These are phyloP conservation scores for Hyphopichia burtonii DNA, from an alignment of 1,139 yeast species.

Conservation along the genomic window DNA sequence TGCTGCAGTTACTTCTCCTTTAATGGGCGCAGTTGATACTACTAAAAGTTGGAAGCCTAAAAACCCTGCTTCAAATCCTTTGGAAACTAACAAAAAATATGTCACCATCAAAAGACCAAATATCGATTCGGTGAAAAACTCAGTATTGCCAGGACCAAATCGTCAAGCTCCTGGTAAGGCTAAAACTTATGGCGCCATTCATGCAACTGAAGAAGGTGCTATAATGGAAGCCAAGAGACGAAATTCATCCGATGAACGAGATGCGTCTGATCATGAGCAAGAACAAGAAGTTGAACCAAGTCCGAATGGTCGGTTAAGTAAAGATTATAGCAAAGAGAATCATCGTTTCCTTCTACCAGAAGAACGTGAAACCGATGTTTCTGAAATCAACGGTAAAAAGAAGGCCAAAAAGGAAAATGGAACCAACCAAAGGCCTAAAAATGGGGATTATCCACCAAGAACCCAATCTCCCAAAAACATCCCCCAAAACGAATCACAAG, in stretches of 20 bases:
- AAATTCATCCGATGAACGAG: background rate
- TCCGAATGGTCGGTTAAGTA: background rate
- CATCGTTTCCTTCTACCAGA: conserved; percentile 23
- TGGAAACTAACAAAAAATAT: conserved; percentile 66
- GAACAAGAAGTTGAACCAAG: background rate
- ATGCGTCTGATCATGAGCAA: background rate
- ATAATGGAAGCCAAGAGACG: conserved; percentile 28
- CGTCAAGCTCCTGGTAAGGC: conserved; percentile 11
- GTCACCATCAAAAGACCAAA: conserved; percentile 66
- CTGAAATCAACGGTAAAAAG: conserved; percentile 16
- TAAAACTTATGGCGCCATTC: conserved; percentile 40
- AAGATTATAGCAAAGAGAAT: conserved; percentile 1
- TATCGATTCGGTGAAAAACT: conserved; percentile 21
- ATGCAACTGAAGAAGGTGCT: conserved; percentile 53
- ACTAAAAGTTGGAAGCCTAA: conserved; percentile 48
- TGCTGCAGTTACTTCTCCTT: conserved; percentile 11
- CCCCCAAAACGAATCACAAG: conserved; percentile 9
- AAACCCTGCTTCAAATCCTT: conserved; percentile 82
- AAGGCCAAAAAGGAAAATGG: background rate
- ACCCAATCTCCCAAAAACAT: background rate
- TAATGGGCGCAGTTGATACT: conserved; percentile 15
- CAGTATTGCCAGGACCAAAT: conserved; percentile 24
- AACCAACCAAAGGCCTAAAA: background rate
- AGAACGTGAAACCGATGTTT: conserved; percentile 30
- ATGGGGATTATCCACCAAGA: no score